Percentiles rank a stretch among this genome's conserved stretches.
Conservation (phyloP, 768 basidiomycete species). For the Macrolepiota fuliginosa region DNA sequence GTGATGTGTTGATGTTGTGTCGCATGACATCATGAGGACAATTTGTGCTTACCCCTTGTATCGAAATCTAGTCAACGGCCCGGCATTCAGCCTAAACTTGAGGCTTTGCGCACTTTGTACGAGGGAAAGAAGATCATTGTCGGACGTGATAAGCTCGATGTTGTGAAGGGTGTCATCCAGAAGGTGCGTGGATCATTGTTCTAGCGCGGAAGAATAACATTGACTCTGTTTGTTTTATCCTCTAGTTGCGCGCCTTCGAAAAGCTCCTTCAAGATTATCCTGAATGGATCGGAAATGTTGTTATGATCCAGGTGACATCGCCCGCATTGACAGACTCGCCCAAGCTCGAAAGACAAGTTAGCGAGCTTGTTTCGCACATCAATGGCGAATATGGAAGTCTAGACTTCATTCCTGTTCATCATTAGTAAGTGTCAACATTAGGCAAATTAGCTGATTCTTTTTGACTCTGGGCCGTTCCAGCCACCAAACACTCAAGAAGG, state of each 20-base stretch:
- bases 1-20: not conserved
- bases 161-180: conserved; percentile 97
- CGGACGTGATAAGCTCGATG: conserved; percentile 95
- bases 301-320: conserved; percentile 89
- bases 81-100: conserved; percentile 88
- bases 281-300: conserved; percentile 90
- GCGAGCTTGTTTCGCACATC: conserved; percentile 91
- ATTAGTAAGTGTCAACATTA: conserved; percentile 66
- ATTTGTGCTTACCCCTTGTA: not conserved
- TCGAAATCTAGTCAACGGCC: conserved; percentile 52
- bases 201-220: not conserved
- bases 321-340: conserved; percentile 91
- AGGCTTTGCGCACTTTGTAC: conserved; percentile 79
- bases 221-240: not conserved
- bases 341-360: conserved; percentile 90
- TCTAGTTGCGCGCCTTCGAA: conserved; percentile 89
- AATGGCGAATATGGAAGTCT: conserved; percentile 94
- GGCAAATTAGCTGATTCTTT: too few species aligned
- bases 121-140: conserved; percentile 98
- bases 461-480: conserved; percentile 34
- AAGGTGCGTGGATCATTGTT: conserved; percentile 50
- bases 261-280: conserved; percentile 93
- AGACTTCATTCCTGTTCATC: conserved; percentile 96
- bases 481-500: conserved; percentile 95
- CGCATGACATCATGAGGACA: not conserved